Conservation (phyloP, 2,329 filamentous ascomycete genomes). For the Pestalotiopsis sp. region DNA sequence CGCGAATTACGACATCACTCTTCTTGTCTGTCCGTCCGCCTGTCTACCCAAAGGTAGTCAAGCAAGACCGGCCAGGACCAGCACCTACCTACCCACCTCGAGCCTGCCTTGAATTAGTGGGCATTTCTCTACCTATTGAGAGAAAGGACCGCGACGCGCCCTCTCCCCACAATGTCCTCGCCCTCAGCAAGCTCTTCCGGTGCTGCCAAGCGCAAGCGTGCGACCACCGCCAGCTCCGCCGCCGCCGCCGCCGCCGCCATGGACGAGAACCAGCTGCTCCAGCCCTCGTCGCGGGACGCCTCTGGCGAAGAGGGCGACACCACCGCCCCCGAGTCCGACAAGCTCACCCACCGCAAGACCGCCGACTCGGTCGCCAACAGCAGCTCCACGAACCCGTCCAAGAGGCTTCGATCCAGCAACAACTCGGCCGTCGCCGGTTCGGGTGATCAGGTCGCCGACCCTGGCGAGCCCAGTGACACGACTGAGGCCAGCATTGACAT, state of each 20-base stretch:
- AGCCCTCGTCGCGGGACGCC: conserved; percentile 77
- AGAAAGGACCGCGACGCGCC: background rate
- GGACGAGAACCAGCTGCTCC: conserved; percentile 59
- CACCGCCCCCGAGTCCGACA: conserved; percentile 61
- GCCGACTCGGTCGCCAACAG: conserved; percentile 39
- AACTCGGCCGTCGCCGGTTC: conserved; percentile 46
- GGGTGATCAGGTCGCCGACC: conserved; percentile 51
- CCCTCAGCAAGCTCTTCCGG: conserved; percentile 50
- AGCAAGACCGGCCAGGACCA: too few species aligned
- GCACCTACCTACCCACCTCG: background rate
- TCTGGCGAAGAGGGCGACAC: conserved; percentile 81
- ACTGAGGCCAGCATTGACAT: conserved; percentile 69
- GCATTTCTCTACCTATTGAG: too few species aligned
- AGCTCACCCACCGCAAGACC: conserved; percentile 55
- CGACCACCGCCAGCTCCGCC: conserved; percentile 49
- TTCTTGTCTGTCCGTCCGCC: too few species aligned
- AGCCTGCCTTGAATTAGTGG: background rate
- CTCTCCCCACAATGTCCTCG: conserved; percentile 55
- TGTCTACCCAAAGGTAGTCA: too few species aligned
- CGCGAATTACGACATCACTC: conserved; percentile 9
- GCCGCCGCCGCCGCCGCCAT: conserved; percentile 24
- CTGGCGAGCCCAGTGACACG: conserved; percentile 69
- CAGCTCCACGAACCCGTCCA: conserved; percentile 58
- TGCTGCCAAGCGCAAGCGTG: conserved; percentile 79
- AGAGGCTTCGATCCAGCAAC: conserved; percentile 72